Evolutionary conservation across 2,329 filamentous ascomycete genomes (phyloP).

Genomic region (Penicillium expansum): DNA sequence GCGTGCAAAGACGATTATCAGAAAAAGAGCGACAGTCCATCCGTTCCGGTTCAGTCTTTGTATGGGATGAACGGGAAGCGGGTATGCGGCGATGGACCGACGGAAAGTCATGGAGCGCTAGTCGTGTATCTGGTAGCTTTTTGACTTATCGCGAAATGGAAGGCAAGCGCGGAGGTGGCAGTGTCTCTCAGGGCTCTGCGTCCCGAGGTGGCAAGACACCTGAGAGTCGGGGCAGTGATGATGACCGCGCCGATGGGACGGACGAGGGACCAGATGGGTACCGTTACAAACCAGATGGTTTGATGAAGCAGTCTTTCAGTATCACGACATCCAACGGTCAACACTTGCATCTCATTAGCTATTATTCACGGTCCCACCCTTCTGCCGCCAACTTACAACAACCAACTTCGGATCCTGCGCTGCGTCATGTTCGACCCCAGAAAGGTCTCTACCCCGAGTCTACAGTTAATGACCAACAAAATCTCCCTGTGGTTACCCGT

Average conservation of each 20-base stretch:
- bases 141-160: slow-evolving; percentile 98
- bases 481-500: slow-evolving; percentile 75
- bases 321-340: slow-evolving; percentile 89
- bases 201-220: slow-evolving; percentile 70
- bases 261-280: slow-evolving; percentile 82
- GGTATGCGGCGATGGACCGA: slow-evolving; percentile 99
- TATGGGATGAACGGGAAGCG: slow-evolving; percentile 99
- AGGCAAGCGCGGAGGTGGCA: slow-evolving; percentile 81
- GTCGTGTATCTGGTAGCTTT: slow-evolving; percentile 94
- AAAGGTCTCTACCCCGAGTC: slow-evolving; percentile 99
- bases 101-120: slow-evolving; percentile 98
- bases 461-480: slow-evolving; percentile 79
- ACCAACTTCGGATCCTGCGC: slow-evolving; percentile 73
- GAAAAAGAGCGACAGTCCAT: slow-evolving; percentile 98
- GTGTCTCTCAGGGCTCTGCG: slow-evolving; percentile 59
- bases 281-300: slow-evolving; percentile 88
- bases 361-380: slow-evolving; percentile 80
- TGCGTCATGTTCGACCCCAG: slow-evolving; percentile 78
- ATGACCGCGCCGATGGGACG: slow-evolving; percentile 67
- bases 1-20: slow-evolving; percentile 87
- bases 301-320: slow-evolving; percentile 99
- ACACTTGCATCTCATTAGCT: slow-evolving; percentile 95
- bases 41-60: slow-evolving; percentile 93
- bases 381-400: slow-evolving; percentile 71
- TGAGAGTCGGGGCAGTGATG: slow-evolving; percentile 79